Evolutionary conservation across 768 basidiomycete genomes (phyloP), one percentile per base, ranked within the genome.

Genomic region (Pleurotus citrinopileatus): DNA sequence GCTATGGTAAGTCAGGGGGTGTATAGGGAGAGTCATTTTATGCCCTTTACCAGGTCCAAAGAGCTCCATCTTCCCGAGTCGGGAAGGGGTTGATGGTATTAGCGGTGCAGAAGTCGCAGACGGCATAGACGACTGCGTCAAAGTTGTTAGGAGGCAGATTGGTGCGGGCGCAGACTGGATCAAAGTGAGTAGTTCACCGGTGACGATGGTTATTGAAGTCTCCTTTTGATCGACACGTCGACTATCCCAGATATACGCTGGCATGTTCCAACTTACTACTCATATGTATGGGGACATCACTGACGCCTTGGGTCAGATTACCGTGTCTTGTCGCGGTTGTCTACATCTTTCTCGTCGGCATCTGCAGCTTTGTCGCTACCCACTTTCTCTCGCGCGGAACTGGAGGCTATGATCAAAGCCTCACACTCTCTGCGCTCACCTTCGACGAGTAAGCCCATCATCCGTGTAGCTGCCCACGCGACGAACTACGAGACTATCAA

Each of bases 141-240:
- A 73, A 55, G 83, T 77, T 10, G 81, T 84, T 4, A 71, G 84
- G 23, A 74, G 73, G 55, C 86, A 86, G 58, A 75, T 87, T 52
- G 84, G 84, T 26, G 78, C 81, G 10, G 83, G 83, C 5, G 80
- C 84, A 3, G 86, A 87, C 65, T 84, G 80, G 80, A 82, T 87
- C 58, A 86, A 86, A 76, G 80, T 81, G n/a, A n/a, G n/a, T n/a
- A n/a, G n/a, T n/a, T n/a, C n/a, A n/a, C n/a, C n/a, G n/a, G n/a
- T n/a, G n/a, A n/a, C n/a, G n/a, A n/a, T n/a, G n/a, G n/a, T n/a
- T n/a, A n/a, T n/a, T n/a, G n/a, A n/a, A n/a, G n/a, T n/a, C n/a
- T n/a, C n/a, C n/a, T n/a, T n/a, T n/a, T n/a, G n/a, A n/a, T n/a
- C n/a, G n/a, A n/a, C n/a, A n/a, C n/a, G n/a, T n/a, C n/a, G n/a